These are phyloP conservation scores for Tuber umbilicatum DNA, from an alignment of 495 filamentous ascomycete species.

Conservation along the genomic window DNA sequence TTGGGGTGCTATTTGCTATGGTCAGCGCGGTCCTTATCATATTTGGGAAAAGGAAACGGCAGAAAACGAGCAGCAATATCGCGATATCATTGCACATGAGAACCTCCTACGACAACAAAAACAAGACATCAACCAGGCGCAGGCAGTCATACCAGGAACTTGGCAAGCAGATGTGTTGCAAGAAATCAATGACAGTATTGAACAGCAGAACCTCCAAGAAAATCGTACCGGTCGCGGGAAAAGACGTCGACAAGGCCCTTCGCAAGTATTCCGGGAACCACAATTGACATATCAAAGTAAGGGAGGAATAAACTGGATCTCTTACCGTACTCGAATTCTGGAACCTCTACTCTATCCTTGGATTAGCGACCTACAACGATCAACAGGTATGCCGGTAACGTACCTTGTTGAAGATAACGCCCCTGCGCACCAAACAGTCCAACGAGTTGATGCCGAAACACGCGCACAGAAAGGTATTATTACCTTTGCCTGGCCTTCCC, in stretches of 20 bases:
- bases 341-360: neutral
- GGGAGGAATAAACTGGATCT: neutral
- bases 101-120: neutral
- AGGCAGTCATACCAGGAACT: neutral
- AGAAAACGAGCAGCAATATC: neutral
- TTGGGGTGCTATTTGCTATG: neutral
- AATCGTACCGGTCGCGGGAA: neutral
- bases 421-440: neutral
- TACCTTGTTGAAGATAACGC: slow-evolving; percentile 11
- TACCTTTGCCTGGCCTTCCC: neutral
- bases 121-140: neutral
- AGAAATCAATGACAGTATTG: neutral
- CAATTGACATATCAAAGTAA: neutral
- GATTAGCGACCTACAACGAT: neutral
- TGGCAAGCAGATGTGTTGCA: neutral
- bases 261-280: neutral
- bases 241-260: no score
- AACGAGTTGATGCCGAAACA: neutral
- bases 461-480: neutral
- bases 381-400: neutral
- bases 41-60: neutral
- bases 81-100: neutral
- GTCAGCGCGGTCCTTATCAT: neutral
- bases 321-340: neutral
- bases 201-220: no score